Evolutionary conservation across 1,139 yeast genomes (phyloP).

Genomic region (Geotrichum citri-aurantii): DNA sequence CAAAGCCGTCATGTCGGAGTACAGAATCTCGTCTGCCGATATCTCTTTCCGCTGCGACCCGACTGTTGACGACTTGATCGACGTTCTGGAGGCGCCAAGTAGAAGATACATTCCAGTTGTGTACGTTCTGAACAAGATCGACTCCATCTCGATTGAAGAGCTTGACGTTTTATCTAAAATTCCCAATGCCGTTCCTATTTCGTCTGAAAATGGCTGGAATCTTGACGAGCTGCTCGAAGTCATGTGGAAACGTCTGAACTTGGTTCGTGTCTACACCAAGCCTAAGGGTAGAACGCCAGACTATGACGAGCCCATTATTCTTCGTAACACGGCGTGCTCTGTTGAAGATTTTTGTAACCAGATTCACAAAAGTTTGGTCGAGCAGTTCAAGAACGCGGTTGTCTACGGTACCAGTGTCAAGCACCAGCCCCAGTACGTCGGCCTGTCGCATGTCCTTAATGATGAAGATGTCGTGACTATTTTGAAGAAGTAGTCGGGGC

Average conservation of each 20-base stretch:
- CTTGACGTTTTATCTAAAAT: slow-evolving; percentile 81
- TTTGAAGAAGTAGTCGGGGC: slow-evolving; percentile 53
- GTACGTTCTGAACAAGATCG: slow-evolving; percentile 91
- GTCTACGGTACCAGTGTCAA: slow-evolving; percentile 91
- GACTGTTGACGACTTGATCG: slow-evolving; percentile 90
- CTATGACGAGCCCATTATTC: slow-evolving; percentile 88
- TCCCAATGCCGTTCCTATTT: slow-evolving; percentile 95
- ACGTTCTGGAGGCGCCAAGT: slow-evolving; percentile 83
- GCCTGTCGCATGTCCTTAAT: slow-evolving; percentile 69
- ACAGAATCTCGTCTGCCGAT: slow-evolving; percentile 93
- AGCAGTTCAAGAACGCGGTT: slow-evolving; percentile 85
- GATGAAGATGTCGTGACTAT: slow-evolving; percentile 98
- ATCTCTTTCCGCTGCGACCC: slow-evolving; percentile 96
- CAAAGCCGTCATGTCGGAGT: slow-evolving; percentile 92
- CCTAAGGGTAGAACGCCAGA: slow-evolving; percentile 95
- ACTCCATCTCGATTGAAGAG: slow-evolving; percentile 89
- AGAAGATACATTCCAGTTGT: slow-evolving; percentile 93
- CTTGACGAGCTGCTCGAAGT: slow-evolving; percentile 85
- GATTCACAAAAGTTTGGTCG: slow-evolving; percentile 89
- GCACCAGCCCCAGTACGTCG: slow-evolving; percentile 97
- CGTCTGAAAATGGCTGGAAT: slow-evolving; percentile 95
- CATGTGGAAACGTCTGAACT: slow-evolving; percentile 88
- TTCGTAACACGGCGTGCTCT: slow-evolving; percentile 72
- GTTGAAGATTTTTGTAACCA: slow-evolving; percentile 96
- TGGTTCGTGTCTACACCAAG: slow-evolving; percentile 93